These are phyloP conservation scores for Coelastrella sp. DNA, from an alignment of 139 green algal genomes.

Conservation along the genomic window DNA sequence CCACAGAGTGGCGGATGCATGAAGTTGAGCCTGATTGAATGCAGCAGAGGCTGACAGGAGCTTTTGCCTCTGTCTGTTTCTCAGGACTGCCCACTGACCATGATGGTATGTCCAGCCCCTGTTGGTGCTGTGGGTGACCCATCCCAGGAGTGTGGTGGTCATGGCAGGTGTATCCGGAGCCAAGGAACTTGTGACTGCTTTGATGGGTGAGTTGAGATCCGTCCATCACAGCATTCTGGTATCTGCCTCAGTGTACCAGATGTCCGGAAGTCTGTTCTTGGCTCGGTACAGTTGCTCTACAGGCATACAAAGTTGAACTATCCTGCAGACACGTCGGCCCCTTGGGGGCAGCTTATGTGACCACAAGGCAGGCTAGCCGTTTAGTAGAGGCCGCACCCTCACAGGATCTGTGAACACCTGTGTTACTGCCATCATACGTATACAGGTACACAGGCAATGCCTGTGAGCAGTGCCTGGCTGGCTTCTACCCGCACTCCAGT, in stretches of 20 bases:
- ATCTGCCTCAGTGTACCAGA: neutral
- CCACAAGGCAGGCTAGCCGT: no score
- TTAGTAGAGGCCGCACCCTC: no score
- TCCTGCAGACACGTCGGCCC: no score
- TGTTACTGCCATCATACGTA: neutral
- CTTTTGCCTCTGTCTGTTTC: neutral
- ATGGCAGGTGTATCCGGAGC: slow-evolving; percentile 50
- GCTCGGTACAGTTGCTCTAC: no score
- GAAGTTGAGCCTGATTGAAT: neutral
- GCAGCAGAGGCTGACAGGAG: neutral
- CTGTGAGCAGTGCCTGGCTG: slow-evolving; percentile 46
- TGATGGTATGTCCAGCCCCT: slow-evolving; percentile 43
- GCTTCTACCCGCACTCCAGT: slow-evolving; percentile 28
- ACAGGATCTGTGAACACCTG: neutral
- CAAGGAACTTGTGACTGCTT: slow-evolving; percentile 56
- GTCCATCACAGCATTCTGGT: neutral
- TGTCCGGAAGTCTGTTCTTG: no score
- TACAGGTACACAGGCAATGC: slow-evolving; percentile 53
- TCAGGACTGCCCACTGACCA: slow-evolving; percentile 48
- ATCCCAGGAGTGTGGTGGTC: slow-evolving; percentile 47
- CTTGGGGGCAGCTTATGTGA: no score
- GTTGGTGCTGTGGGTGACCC: neutral
- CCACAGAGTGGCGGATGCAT: no score
- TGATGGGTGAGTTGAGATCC: slow-evolving; percentile 45
- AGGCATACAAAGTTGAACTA: no score